Conservation (phyloP, 2,329 filamentous ascomycete species). For the Bisporella sp. region DNA sequence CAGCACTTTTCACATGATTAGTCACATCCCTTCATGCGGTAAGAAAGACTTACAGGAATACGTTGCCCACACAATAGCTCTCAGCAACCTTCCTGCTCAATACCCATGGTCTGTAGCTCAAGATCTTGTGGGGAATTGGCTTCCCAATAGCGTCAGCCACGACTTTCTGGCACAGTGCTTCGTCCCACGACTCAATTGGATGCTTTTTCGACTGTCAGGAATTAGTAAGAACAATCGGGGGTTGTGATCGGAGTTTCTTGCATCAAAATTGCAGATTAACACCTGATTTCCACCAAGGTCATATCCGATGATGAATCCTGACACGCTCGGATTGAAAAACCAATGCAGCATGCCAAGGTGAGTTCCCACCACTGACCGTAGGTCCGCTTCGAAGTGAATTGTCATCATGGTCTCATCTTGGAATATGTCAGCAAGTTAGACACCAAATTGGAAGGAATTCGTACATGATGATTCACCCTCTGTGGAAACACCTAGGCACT, state of each 20-base stretch:
- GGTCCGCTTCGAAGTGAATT: slow-evolving; percentile 36
- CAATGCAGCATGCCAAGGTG: slow-evolving; percentile 38
- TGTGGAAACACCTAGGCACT: slow-evolving; percentile 25
- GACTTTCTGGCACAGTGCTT: slow-evolving; percentile 27
- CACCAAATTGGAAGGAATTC: too few relatives aligned
- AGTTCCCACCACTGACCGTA: slow-evolving; percentile 30
- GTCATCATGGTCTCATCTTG: too few relatives aligned
- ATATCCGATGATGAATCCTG: slow-evolving; percentile 38
- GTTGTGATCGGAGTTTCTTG: slow-evolving; percentile 11
- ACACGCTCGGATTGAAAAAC: slow-evolving; percentile 35
- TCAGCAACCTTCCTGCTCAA: slow-evolving; percentile 35
- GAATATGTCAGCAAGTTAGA: too few relatives aligned
- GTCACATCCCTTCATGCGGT: too few relatives aligned
- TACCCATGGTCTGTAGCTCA: slow-evolving; percentile 32
- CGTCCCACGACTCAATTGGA: slow-evolving; percentile 31
- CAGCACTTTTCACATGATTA: slow-evolving; percentile 23
- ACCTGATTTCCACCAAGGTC: slow-evolving; percentile 35
- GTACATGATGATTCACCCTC: slow-evolving; percentile 37
- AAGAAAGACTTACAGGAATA: slow-evolving; percentile 33
- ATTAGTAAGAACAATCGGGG: too few relatives aligned
- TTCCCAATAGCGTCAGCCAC: slow-evolving; percentile 28
- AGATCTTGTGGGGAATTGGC: slow-evolving; percentile 29
- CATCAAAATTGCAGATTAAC: slow-evolving; percentile 37
- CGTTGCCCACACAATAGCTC: slow-evolving; percentile 26
- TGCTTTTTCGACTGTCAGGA: too few relatives aligned